A percentile compares a stretch with the other conserved stretches of the same genome.
phyloP scores from a whole-genome alignment of 73 alveolate genomes.

The Durusdinium trenchii region DNA sequence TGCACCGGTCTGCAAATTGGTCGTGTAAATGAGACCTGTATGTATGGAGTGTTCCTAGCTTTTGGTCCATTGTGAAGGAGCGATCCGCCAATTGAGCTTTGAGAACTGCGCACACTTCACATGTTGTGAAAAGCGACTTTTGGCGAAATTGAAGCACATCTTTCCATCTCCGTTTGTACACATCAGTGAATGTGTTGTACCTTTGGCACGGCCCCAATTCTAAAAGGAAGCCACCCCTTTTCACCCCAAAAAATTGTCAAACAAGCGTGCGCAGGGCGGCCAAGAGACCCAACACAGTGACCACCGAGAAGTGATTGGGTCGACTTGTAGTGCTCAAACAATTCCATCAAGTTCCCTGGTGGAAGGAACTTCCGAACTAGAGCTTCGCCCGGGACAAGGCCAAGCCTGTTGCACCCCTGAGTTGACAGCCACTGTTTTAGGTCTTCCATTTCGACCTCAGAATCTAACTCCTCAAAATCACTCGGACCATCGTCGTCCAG shows the following conservation, averaged over 20 bases:
- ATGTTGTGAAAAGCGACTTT: not conserved
- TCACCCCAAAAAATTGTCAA: too few relatives aligned
- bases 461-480: not conserved
- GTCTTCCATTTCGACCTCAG: not conserved
- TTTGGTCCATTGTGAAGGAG: not conserved
- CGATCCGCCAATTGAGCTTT: not conserved
- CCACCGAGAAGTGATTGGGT: not conserved
- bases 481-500: not conserved
- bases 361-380: constrained; percentile 15
- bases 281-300: not conserved
- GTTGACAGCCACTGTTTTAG: constrained; percentile 2
- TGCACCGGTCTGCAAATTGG: not conserved
- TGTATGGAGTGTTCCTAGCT: not conserved
- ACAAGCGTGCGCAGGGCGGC: too few relatives aligned
- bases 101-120: not conserved
- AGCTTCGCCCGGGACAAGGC: not conserved
- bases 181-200: not conserved
- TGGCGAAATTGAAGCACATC: constrained; percentile 4
- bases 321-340: constrained; percentile 6
- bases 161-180: not conserved
- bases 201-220: too few relatives aligned
- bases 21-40: not conserved
- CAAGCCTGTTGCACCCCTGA: not conserved
- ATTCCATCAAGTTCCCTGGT: constrained; percentile 8
- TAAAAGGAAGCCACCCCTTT: too few relatives aligned